These are phyloP conservation scores for Lyophyllum decastes DNA, from an alignment of 768 basidiomycete genomes.

Conservation along the genomic window DNA sequence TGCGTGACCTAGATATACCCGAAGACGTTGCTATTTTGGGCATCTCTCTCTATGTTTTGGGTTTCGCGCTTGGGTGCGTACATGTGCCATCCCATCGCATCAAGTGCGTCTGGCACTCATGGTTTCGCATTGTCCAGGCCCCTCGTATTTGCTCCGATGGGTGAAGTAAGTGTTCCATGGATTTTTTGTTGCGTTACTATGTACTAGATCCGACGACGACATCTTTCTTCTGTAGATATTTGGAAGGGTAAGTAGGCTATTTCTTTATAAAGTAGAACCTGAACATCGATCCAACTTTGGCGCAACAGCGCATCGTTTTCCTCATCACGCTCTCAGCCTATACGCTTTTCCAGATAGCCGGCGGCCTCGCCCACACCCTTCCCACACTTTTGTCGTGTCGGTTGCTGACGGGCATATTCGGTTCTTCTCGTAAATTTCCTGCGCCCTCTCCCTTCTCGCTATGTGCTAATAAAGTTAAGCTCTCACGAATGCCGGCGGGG, in stretches of 20 bases:
- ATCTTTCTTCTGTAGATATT: constrained; percentile 36
- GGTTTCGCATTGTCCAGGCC: constrained; percentile 31
- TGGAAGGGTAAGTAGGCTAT: constrained; percentile 44
- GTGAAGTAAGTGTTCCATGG: constrained; percentile 44
- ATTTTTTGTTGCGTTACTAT: neutral
- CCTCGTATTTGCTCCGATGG: constrained; percentile 57
- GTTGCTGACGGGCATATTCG: constrained; percentile 58
- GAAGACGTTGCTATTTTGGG: constrained; percentile 57
- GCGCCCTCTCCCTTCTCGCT: neutral
- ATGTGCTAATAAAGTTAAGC: constrained; percentile 32
- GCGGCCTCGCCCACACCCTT: constrained; percentile 49
- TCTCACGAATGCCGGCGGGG: constrained; percentile 58
- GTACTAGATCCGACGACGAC: constrained; percentile 1
- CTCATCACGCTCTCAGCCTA: constrained; percentile 53
- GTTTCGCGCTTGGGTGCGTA: constrained; percentile 58
- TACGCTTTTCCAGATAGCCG: constrained; percentile 54
- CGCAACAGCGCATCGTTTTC: constrained; percentile 50
- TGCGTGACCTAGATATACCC: constrained; percentile 47
- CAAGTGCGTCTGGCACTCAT: neutral
- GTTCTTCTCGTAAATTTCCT: constrained; percentile 49
- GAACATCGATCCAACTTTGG: neutral
- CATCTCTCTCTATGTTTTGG: constrained; percentile 63
- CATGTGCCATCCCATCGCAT: neutral
- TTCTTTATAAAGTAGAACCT: neutral
- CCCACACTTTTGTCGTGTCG: constrained; percentile 52